Conservation (phyloP, 1,284 basidiomycete species). For the Peniophora sp. region DNA sequence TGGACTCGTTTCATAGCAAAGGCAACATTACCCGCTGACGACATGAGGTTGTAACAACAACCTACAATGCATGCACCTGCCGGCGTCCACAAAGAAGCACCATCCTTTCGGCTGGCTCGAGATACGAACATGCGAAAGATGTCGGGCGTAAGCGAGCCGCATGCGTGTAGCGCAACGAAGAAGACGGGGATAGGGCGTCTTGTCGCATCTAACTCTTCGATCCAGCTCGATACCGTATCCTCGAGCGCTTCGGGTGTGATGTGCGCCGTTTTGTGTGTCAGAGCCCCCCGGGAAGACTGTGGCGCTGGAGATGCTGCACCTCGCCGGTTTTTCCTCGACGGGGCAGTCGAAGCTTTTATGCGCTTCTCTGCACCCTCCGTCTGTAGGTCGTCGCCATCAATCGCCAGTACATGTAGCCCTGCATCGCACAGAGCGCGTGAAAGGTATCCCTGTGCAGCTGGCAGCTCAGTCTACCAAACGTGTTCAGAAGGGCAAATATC, state of each 20-base stretch:
- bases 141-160: conserved; percentile 39
- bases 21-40: conserved; percentile 26
- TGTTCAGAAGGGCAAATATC: conserved; percentile 3
- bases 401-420: conserved; percentile 36
- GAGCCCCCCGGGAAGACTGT: conserved; percentile 19
- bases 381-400: conserved; percentile 39
- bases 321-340: conserved; percentile 6
- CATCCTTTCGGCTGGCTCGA: conserved; percentile 2
- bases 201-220: background rate
- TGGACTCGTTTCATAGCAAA: conserved; percentile 12
- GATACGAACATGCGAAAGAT: conserved; percentile 31
- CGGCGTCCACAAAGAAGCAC: conserved; percentile 24
- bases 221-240: conserved; percentile 13
- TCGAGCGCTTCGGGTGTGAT: conserved; percentile 37
- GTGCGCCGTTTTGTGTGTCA: conserved; percentile 43
- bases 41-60: conserved; percentile 46
- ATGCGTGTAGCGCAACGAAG: conserved; percentile 58
- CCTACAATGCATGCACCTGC: conserved; percentile 37
- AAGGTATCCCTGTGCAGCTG: conserved; percentile 34
- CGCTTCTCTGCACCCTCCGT: conserved; percentile 31
- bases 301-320: conserved; percentile 16
- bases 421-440: conserved; percentile 32
- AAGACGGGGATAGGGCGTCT: conserved; percentile 36
- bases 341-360: background rate
- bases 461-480: conserved; percentile 1